Evolutionary conservation across 495 filamentous ascomycete species (phyloP).

Genomic region (Tuber borchii): DNA sequence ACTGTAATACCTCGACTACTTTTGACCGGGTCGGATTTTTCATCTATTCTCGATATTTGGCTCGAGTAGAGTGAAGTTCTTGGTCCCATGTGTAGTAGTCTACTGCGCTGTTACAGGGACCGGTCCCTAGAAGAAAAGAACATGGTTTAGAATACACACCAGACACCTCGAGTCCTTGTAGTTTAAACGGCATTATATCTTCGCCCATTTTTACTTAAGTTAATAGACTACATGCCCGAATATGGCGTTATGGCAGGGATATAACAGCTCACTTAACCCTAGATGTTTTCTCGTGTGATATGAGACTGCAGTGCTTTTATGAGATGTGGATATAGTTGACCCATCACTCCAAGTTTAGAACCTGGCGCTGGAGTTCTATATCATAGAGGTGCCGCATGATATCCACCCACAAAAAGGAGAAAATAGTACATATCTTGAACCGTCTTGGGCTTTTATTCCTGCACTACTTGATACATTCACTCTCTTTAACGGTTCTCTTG

Average conservation of each 20-base stretch:
- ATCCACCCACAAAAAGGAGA: background rate
- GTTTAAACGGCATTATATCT: background rate
- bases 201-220: background rate
- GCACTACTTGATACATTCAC: background rate
- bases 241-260: no score
- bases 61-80: background rate
- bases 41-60: background rate
- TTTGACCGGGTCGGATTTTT: background rate
- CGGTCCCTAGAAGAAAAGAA: background rate
- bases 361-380: background rate
- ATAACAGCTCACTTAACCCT: no score
- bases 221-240: background rate
- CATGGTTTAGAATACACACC: background rate
- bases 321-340: background rate
- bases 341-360: background rate
- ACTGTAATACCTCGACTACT: background rate
- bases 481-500: background rate
- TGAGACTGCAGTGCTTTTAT: background rate
- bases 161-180: background rate
- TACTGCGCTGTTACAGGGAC: background rate
- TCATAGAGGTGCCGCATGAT: background rate
- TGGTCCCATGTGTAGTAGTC: background rate
- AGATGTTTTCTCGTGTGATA: no score
- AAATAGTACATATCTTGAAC: background rate
- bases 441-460: background rate